A percentile compares a stretch with the other conserved stretches of the same genome.
phyloP scores from a whole-genome alignment of 208 protist species.

The Phytomonas francai region DNA sequence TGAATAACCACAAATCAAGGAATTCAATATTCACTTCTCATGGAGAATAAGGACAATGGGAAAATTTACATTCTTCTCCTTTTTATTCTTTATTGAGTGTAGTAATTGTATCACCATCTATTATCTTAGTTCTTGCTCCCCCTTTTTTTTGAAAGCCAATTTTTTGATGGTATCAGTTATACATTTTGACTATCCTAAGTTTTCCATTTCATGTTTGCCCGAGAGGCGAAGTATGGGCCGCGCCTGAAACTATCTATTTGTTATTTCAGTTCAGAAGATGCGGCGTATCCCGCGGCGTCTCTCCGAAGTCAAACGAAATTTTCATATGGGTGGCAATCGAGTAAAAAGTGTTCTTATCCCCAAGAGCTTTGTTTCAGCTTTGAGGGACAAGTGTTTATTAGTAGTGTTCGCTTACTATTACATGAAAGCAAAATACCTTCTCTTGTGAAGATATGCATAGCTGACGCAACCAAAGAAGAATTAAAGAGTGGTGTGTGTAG shows the following conservation, averaged over 20 bases:
- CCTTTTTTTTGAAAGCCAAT: slow-evolving; percentile 6
- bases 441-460: slow-evolving; percentile 75
- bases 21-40: not conserved
- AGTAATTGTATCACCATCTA: slow-evolving; percentile 11
- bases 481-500: slow-evolving; percentile 34
- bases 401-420: slow-evolving; percentile 64
- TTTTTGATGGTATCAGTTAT: slow-evolving; percentile 9
- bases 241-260: slow-evolving; percentile 61
- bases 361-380: slow-evolving; percentile 87
- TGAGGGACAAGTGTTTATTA: slow-evolving; percentile 65
- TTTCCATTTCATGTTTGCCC: slow-evolving; percentile 19
- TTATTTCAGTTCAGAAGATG: slow-evolving; percentile 78
- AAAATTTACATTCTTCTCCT: not conserved
- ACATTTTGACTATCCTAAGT: not conserved
- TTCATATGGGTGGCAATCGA: slow-evolving; percentile 79
- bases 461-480: slow-evolving; percentile 40
- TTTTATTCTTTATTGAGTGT: slow-evolving; percentile 5
- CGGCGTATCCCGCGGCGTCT: slow-evolving; percentile 28
- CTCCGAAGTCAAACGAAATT: slow-evolving; percentile 47
- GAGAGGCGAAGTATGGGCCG: slow-evolving; percentile 64
- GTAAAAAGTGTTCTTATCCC: slow-evolving; percentile 71
- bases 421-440: slow-evolving; percentile 84
- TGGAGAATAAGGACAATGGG: not conserved
- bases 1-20: not conserved
- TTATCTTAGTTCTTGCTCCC: slow-evolving; percentile 4